Base-by-base conservation (phyloP, 1,284 basidiomycete species). In the Malassezia arunalokei region DNA sequence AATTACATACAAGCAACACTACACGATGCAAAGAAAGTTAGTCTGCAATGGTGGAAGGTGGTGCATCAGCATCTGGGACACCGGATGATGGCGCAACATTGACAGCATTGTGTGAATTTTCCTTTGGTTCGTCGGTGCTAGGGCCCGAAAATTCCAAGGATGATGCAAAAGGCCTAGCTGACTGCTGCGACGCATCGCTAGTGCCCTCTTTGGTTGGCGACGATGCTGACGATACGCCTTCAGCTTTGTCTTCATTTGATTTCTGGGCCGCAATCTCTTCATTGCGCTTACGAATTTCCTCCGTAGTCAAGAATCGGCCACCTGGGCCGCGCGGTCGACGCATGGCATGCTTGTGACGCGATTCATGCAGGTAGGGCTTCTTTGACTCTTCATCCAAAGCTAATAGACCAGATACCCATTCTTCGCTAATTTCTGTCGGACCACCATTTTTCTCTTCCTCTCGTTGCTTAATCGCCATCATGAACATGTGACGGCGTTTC, bases 271-370 rank as follows among this genome's bases (percentile, higher is more conserved):
- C 66, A 52, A 75, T 69, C 44, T 76, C 73, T 33, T 63, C 66
- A 56, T 76, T 76, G 38, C 76, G 60, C 40, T 70, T 71, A 51
- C 75, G 74, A 39, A 91, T 90, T 75, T 95, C 89, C 27, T 90
- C 87, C 37, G 89, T 86, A 6, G 90, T 95, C 62, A 96, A 81
- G 78, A 96, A 96, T 30, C 92, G 83, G 17, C 92, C 92, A 28
- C 94, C 92, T 35, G 92, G 91, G 1, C 92, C 92, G 58, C 94
- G 80, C 12, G 92, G 92, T 32, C 92, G 82, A 40, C 90, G 83
- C 83, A 96, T 94, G 12, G 92, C 92, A 75, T 98, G 94, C 63
- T 90, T 88, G 77, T 98, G 92, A 41, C 92, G 82, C 24, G 88
- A 92, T 74, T 96, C 91, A 66, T 96, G 91, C 27, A 95, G 82